Evolutionary conservation across 139 green algal species (phyloP), one percentile per base, ranked within the genome.

Genomic region (Coelastrella sp.): DNA sequence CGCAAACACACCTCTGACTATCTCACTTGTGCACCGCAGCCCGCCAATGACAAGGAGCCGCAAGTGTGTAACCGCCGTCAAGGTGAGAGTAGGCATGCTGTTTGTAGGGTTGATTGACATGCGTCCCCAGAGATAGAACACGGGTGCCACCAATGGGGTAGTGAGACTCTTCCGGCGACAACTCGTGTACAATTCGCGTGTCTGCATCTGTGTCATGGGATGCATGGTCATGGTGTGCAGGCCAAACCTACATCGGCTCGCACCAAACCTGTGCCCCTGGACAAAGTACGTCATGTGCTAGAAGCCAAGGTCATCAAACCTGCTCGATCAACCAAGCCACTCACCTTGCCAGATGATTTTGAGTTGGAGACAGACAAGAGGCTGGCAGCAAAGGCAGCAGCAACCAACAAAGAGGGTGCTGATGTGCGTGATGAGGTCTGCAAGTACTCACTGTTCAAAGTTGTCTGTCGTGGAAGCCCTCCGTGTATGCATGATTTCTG

Each of bases 281-380:
- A 60, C 32, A 57, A 72, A 51, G 66, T 74, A 37, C 80, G 40
- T 34, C 62, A 67, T 30, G 73, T 87, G 71, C 80, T 87, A 32
- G 34, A 74, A 62, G 60, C 79, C 43, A 71, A 57, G 73, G 45
- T 82, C 4, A 72, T 51, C 32, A 67, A 67, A 75, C 73, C 86
- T 23, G 37, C 57, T 25, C 83, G 77, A 35, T 89, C 85, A 67
- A 89, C 85, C 27, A 89, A 91, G 81, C 67, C 88, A 40, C 86
- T 92, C 5, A 92, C 89, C 6, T 34, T 92, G 57, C 89, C 89
- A 38, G 86, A 93, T 75, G 91, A 95, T 25, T 41, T 94, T 37
- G 85, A 93, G 86, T 75, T 95, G 34, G 73, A 88, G 19, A 90
- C 87, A 5, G 13, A 37, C 66, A 88, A 75, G 76, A 71, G 77